Evolutionary conservation across 352 stramenopile genomes (phyloP), one percentile per base, ranked within the genome.

Genomic region (Globisporangium uncinulatum): DNA sequence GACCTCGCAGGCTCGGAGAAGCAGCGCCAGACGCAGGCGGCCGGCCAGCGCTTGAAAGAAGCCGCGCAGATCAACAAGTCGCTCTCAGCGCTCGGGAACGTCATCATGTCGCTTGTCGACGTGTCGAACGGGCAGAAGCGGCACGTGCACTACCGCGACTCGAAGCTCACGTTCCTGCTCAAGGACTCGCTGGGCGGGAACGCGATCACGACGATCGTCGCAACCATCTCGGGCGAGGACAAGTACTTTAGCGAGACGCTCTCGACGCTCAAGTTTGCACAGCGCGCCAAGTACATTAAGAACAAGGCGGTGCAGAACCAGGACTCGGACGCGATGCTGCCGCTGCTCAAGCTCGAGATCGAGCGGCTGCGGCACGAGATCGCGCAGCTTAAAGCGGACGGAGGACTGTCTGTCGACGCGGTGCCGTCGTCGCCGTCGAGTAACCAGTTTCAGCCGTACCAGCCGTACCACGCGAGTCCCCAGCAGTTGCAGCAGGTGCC

Each of bases 161-260:
- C 67, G 51, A 97, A 97, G 60, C 65, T 97, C 9, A 97, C 88
- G 13, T 76, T 87, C 20, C 60, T 97, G 39, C 65, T 97, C 4
- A 96, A 97, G 56, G 89, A 97, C 53, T 96, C 85, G 6, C 73
- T 97, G 1, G 89, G 89, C 31, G 92, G 92, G 4, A 97, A 97
- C 61, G 98, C 96, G 0, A 97, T 98, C 73, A 99, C 96, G 0
- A 93, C 98, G 42, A 99, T 99, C 96, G 97, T 98, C 57, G 96
- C 96, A 6, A 99, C 84, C 0, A 87, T 92, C 37, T 82, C 83
- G 6, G 73, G 81, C 0, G 76, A 92, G 45, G 85, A 92, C 14
- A 89, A 89, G 42, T 96, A 86, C 54, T 91, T 92, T 45, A 79
- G 70, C 1, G 87, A 96, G 64, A 95, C 87, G 32, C 31, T 96